Conservation (phyloP, 768 basidiomycete genomes). For the Agaricus sinodeliciosus region DNA sequence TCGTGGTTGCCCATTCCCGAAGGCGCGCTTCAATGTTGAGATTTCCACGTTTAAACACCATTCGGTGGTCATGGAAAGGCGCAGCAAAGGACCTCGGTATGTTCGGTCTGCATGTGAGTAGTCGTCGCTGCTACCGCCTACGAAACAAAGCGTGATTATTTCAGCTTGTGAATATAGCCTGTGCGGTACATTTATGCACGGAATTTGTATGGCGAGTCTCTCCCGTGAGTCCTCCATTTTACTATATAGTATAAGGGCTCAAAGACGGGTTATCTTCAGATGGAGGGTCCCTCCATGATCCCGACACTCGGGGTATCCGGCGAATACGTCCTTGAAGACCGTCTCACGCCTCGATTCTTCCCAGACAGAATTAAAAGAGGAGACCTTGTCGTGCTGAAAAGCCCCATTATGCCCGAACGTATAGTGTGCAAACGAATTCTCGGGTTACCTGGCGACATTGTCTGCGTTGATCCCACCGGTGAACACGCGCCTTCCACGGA, state of each 20-base stretch:
- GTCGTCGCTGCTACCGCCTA: background rate
- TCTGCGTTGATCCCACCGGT: slow-evolving; percentile 87
- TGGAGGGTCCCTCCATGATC: slow-evolving; percentile 73
- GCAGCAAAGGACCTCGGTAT: background rate
- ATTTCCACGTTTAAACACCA: background rate
- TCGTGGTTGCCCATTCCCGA: background rate
- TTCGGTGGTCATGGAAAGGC: background rate
- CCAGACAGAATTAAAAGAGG: slow-evolving; percentile 56
- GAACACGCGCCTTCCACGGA: slow-evolving; percentile 54
- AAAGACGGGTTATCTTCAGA: slow-evolving; percentile 32
- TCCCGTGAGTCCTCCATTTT: slow-evolving; percentile 5
- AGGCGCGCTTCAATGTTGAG: background rate
- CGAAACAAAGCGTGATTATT: background rate
- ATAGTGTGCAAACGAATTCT: slow-evolving; percentile 86
- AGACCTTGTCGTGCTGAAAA: slow-evolving; percentile 67
- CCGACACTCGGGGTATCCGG: slow-evolving; percentile 59
- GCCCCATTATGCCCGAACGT: slow-evolving; percentile 59
- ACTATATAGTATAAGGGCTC: background rate
- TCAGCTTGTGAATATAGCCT: slow-evolving; percentile 49
- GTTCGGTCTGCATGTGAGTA: slow-evolving; percentile 5
- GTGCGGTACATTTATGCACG: slow-evolving; percentile 55
- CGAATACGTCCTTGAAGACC: slow-evolving; percentile 60
- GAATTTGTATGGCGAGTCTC: slow-evolving; percentile 41
- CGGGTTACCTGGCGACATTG: slow-evolving; percentile 82
- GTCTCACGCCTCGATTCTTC: slow-evolving; percentile 44